Evolutionary conservation across 129 eudicot species (phyloP), one percentile per base, ranked within the genome.

Genomic region (Pulicaria dysenterica): DNA sequence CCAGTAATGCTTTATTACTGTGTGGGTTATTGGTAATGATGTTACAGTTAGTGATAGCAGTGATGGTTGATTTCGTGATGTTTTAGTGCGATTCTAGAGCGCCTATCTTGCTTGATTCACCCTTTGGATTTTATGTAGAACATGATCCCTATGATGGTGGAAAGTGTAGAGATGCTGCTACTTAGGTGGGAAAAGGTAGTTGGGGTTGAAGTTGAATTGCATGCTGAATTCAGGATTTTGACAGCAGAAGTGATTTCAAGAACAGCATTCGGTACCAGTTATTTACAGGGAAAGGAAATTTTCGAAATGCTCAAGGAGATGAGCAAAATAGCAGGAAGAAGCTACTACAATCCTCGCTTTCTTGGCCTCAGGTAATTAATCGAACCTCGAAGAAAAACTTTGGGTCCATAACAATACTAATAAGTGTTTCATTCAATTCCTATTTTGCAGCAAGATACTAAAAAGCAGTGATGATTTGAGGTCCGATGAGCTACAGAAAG

Each of bases 221-320:
- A 58, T 40, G 58, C 50, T 3, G 79, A 79, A 64, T 73, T 73
- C 40, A 66, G 58, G 64, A 56, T 66, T 8, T 79, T 73, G 64
- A 67, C 83, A 40, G 58, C 83, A n/a, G 75, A 79, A 58, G 79
- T 79, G 45, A 73, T 79, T 58, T 79, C 83, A 41, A 66, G 57
- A 48, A 79, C 83, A 66, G 79, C 83, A 3, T 79, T 79, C 7
- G 75, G 83, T 3, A 79, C 65, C 50, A 79, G 79, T 37, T 79
- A 73, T 14, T 12, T 67, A 19, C 70, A 79, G 5, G 83, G 83
- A 31, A 72, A 73, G 49, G 56, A 67, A 44, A 15, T 79, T 58
- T 79, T 79, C 6, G 68, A 49, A 41, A 79, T 65, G 75, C 48
- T 76, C 31, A 55, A 68, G 48, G 67, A 76, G 68, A 37, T 76